Conservation (phyloP, 148 eudicot species). For the Diospyros kaki region DNA sequence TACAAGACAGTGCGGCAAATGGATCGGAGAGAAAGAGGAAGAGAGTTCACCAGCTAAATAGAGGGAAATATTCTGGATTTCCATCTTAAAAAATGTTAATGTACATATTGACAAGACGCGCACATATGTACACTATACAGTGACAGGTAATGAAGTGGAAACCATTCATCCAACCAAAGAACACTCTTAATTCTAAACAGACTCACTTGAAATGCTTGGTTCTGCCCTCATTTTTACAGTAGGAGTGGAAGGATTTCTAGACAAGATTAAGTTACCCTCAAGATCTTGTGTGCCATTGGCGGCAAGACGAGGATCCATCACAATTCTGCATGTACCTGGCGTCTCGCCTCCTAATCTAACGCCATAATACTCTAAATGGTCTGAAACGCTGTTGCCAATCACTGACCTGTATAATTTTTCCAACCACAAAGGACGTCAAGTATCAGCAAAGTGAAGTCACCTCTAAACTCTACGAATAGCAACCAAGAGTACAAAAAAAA, state of each 20-base stretch:
- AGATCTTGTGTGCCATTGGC: slow-evolving; percentile 39
- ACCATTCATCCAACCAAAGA: not conserved
- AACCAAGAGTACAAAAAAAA: too few species aligned
- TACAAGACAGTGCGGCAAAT: too few species aligned
- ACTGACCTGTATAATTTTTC: slow-evolving; percentile 59
- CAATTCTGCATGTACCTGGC: slow-evolving; percentile 56
- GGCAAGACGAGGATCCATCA: slow-evolving; percentile 46
- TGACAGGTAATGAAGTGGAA: not conserved
- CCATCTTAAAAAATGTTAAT: not conserved
- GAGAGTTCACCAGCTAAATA: not conserved
- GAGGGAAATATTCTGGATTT: not conserved
- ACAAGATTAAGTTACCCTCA: slow-evolving; percentile 60
- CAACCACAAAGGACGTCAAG: not conserved
- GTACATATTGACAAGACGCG: too few species aligned
- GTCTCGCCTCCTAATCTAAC: slow-evolving; percentile 58
- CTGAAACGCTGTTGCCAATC: slow-evolving; percentile 72
- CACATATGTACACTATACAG: slow-evolving; percentile 9
- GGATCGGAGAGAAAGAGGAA: too few species aligned
- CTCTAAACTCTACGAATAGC: not conserved
- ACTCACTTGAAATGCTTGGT: slow-evolving; percentile 2
- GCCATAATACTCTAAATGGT: slow-evolving; percentile 73
- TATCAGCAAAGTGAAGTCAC: not conserved
- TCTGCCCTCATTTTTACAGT: slow-evolving; percentile 23
- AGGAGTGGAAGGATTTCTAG: slow-evolving; percentile 33
- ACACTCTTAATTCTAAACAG: not conserved